Evolutionary conservation across 495 filamentous ascomycete genomes (phyloP).

Genomic region (Neurospora sp.): DNA sequence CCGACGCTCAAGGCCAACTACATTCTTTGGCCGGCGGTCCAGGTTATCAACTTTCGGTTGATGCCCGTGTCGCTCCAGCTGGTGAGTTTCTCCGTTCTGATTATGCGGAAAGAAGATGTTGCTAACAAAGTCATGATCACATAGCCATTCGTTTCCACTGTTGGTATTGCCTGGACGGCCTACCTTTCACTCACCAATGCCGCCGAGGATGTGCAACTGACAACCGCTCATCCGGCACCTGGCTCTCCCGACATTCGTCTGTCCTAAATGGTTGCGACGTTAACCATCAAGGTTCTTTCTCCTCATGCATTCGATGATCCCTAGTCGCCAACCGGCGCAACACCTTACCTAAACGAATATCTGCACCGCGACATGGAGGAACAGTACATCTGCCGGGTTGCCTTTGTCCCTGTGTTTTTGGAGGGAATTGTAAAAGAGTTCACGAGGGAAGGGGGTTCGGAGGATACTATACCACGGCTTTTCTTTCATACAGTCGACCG

Average conservation of each 20-base stretch:
- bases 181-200: slow-evolving; percentile 94
- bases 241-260: slow-evolving; percentile 23
- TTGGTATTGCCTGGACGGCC: slow-evolving; percentile 99
- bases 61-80: slow-evolving; percentile 96
- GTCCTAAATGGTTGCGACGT: slow-evolving; percentile 1
- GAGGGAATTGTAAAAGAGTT: neutral
- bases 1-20: slow-evolving; percentile 94
- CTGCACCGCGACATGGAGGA: neutral
- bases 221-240: slow-evolving; percentile 11
- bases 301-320: neutral
- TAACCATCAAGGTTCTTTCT: neutral
- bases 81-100: slow-evolving; percentile 45
- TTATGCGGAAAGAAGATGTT: neutral
- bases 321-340: neutral
- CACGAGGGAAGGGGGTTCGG: neutral
- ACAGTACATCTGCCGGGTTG: neutral
- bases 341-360: neutral
- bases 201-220: slow-evolving; percentile 47
- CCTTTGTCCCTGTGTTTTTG: neutral
- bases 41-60: slow-evolving; percentile 92
- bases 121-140: neutral
- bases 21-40: slow-evolving; percentile 90
- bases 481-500: neutral
- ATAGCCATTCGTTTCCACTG: slow-evolving; percentile 89
- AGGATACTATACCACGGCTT: neutral